Percentiles rank a stretch among this genome's conserved stretches.
phyloP scores from a whole-genome alignment of 495 filamentous ascomycete genomes.

The Sabuloglossum arenarium region DNA sequence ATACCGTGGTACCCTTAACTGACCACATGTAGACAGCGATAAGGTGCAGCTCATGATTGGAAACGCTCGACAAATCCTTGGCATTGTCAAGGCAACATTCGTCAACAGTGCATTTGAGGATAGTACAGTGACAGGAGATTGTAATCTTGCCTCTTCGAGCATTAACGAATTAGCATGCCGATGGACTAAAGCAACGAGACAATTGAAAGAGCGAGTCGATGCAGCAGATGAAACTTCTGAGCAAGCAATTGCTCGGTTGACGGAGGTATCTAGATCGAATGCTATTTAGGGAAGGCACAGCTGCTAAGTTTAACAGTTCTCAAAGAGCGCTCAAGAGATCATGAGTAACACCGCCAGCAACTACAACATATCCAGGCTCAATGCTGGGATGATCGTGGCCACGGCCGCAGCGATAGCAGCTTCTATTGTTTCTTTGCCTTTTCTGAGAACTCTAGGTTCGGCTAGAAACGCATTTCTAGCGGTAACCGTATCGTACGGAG shows the following conservation, averaged over 20 bases:
- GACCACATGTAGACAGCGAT: constrained; percentile 24
- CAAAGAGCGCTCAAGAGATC: constrained; percentile 42
- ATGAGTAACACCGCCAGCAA: constrained; percentile 82
- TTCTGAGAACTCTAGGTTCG: constrained; percentile 7
- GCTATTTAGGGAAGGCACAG: not conserved
- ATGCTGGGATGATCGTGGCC: constrained; percentile 27
- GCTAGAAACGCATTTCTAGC: constrained; percentile 11
- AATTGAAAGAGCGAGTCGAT: constrained; percentile 7
- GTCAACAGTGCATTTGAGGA: constrained; percentile 31
- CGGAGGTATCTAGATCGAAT: not conserved
- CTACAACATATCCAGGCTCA: constrained; percentile 49
- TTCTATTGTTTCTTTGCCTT: constrained; percentile 6
- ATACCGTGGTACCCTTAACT: not conserved
- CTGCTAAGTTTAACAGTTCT: constrained; percentile 27
- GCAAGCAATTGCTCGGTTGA: not conserved
- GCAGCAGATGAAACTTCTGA: not conserved
- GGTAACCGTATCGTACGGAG: constrained; percentile 38
- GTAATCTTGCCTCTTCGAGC: constrained; percentile 21
- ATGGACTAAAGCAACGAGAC: constrained; percentile 27
- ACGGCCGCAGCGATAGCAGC: constrained; percentile 17
- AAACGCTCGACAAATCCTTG: constrained; percentile 63
- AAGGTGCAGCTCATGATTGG: constrained; percentile 41
- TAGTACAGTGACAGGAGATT: constrained; percentile 17
- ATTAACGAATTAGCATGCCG: constrained; percentile 43
- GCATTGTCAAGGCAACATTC: constrained; percentile 50